Base-by-base conservation (phyloP, 2,329 filamentous ascomycete species). In the Beauveria sp. region DNA sequence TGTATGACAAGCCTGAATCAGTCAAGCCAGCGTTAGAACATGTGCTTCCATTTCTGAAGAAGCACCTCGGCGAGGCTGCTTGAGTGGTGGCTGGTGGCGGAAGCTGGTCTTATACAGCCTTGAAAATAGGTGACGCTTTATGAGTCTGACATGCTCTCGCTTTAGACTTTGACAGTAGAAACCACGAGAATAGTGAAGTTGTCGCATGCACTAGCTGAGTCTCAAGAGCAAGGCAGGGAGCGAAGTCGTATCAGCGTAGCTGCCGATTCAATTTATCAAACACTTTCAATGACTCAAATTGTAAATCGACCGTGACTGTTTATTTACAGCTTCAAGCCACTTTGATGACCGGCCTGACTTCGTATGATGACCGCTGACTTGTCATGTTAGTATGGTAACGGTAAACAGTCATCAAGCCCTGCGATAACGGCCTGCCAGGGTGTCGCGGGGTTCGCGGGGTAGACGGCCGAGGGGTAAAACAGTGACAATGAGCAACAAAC, bases 11-110 rank as follows among this genome's bases (percentile, higher is more conserved):
- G 59, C 47, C 54, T 5, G 54, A 58, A 26, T 43, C 59, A 9
- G 62, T 63, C 8, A 41, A 60, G 60, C 55, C 62, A 6, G 62
- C 62, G 4, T 22, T 63, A 40, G 46, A 62, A 10, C 30, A 61
- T 24, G 61, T 58, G 12, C 12, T 59, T 10, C 52, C 50, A 4
- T 64, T 62, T 12, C 8, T 62, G 10, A 61, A 62, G 41, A 67
- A 64, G 50, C 66, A 70, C 24, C 65, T 66, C 18, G 69, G 66
- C 5, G 70, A 71, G 28, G 63, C 67, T 16, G 63, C 46, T 28
- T 58, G 16, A 51, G 9, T 22, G 16, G 18, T 22, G 10, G 5
- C 7, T 16, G 9, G 18, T 22, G 10, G 5, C 7, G 8, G 34
- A 37, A 28, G 9, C 5, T 28, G 20, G 16, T 14, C 16, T 6